Evolutionary conservation across 495 filamentous ascomycete species (phyloP).

Genomic region (Astrocystis sublimbata): DNA sequence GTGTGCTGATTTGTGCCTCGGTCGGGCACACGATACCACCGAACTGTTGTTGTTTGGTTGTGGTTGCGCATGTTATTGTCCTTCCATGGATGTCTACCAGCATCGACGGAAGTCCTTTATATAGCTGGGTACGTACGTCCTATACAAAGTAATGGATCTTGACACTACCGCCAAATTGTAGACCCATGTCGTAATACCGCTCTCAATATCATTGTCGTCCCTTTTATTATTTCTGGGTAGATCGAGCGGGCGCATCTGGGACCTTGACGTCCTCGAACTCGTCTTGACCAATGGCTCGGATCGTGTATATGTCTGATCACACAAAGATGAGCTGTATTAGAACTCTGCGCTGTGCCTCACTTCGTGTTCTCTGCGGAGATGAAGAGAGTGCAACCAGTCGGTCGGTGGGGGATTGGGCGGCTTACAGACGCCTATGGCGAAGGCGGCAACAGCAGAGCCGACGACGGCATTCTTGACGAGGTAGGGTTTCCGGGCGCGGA

Average conservation of each 20-base stretch:
- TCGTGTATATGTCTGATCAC: conserved; percentile 78
- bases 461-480: conserved; percentile 84
- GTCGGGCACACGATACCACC: conserved; percentile 29
- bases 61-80: too few species aligned
- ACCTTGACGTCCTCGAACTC: conserved; percentile 96
- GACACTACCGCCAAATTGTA: neutral
- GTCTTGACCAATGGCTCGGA: conserved; percentile 88
- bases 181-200: neutral
- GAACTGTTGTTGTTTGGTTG: conserved; percentile 19
- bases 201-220: conserved; percentile 33
- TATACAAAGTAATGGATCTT: neutral
- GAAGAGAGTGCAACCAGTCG: neutral
- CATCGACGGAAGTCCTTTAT: neutral
- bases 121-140: neutral
- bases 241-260: conserved; percentile 63
- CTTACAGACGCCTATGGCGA: conserved; percentile 82
- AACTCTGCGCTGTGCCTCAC: neutral
- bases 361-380: neutral
- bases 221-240: conserved; percentile 35
- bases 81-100: neutral
- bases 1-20: conserved; percentile 6
- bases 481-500: conserved; percentile 88
- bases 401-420: neutral
- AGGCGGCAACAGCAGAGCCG: conserved; percentile 65
- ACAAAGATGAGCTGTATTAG: conserved; percentile 9